Percentiles rank a stretch among this genome's conserved stretches.
Conservation (phyloP, 257 asterid genomes). For the Solanum peruvianum region DNA sequence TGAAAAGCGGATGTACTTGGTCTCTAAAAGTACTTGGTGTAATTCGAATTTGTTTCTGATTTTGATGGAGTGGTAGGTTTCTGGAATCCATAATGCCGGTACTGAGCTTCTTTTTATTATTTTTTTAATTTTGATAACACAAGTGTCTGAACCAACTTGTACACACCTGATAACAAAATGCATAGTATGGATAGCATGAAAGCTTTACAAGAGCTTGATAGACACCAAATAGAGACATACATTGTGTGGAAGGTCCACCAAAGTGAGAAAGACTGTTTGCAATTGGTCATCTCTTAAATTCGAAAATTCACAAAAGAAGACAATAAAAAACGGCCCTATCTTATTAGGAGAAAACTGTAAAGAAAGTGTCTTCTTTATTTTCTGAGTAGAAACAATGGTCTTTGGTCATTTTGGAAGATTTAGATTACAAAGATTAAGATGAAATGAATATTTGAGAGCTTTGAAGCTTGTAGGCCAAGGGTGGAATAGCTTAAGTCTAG, state of each 20-base stretch:
- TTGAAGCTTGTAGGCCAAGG: background rate
- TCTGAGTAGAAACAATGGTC: background rate
- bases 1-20: background rate
- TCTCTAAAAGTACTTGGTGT: background rate
- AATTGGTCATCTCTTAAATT: background rate
- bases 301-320: background rate
- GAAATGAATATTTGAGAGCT: background rate
- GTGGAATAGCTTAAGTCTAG: background rate
- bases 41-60: background rate
- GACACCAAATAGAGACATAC: background rate
- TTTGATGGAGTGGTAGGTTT: background rate
- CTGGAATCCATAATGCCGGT: background rate
- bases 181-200: background rate
- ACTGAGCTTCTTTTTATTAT: background rate
- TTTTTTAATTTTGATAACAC: background rate
- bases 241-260: background rate
- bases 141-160: background rate
- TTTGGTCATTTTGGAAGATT: background rate
- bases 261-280: background rate
- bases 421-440: background rate
- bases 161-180: too few species aligned
- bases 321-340: background rate
- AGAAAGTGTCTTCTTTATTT: background rate
- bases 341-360: too few species aligned
- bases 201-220: background rate